Evolutionary conservation across 139 green algal genomes (phyloP).

Genomic region (Nannochloris sp.): DNA sequence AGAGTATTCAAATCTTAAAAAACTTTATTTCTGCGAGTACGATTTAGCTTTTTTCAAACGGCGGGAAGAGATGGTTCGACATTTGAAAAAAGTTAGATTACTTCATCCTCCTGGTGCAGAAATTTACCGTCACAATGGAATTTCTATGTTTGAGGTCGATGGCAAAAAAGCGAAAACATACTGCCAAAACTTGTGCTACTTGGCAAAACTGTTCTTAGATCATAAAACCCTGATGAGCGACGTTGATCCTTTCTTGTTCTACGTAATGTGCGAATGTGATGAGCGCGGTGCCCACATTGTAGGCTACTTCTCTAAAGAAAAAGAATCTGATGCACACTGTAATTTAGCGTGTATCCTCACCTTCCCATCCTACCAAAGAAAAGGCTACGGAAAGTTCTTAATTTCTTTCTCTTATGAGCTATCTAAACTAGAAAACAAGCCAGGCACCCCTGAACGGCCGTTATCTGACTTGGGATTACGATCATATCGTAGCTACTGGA

Average conservation of each 20-base stretch:
- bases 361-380: slow-evolving; percentile 91
- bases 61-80: slow-evolving; percentile 73
- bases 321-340: slow-evolving; percentile 66
- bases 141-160: slow-evolving; percentile 88
- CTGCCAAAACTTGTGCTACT: slow-evolving; percentile 93
- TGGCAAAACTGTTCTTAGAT: slow-evolving; percentile 98
- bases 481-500: slow-evolving; percentile 92
- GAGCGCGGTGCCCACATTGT: slow-evolving; percentile 88
- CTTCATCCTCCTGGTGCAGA: slow-evolving; percentile 89
- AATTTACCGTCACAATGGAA: slow-evolving; percentile 82
- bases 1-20: slow-evolving; percentile 82
- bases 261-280: slow-evolving; percentile 93
- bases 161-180: slow-evolving; percentile 86
- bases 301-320: slow-evolving; percentile 63
- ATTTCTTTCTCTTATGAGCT: slow-evolving; percentile 96
- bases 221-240: slow-evolving; percentile 96
- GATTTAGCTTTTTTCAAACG: slow-evolving; percentile 60
- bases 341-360: slow-evolving; percentile 98
- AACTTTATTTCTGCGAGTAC: slow-evolving; percentile 96
- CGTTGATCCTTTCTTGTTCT: slow-evolving; percentile 98
- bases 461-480: slow-evolving; percentile 89
- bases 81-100: slow-evolving; percentile 79
- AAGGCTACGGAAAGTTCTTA: slow-evolving; percentile 96
- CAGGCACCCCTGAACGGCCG: slow-evolving; percentile 92
- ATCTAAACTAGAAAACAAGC: slow-evolving; percentile 90